Percentiles rank a stretch among this genome's conserved stretches.
Evolutionary conservation across 169 alveolate genomes (phyloP).

Genomic region (Eimeria necatrix): DNA sequence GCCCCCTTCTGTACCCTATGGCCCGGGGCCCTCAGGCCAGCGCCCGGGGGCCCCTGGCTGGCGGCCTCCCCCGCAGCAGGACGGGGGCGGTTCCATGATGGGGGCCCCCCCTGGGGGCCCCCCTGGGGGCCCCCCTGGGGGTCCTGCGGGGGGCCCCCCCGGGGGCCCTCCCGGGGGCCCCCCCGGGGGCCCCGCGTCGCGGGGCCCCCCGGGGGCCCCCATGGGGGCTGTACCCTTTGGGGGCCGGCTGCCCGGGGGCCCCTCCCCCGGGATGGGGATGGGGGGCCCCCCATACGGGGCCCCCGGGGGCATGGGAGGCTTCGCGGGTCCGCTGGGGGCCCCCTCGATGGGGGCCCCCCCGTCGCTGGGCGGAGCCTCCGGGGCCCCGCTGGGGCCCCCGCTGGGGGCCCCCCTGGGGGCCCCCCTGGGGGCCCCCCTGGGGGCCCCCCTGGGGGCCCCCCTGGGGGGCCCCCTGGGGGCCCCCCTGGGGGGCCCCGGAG

Average conservation of each 20-base stretch:
- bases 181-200: too few relatives aligned
- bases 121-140: too few relatives aligned
- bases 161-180: too few relatives aligned
- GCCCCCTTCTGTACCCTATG: not conserved
- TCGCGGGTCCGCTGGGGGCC: too few relatives aligned
- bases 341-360: not conserved
- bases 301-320: too few relatives aligned
- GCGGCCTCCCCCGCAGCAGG: too few relatives aligned
- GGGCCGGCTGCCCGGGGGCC: not conserved
- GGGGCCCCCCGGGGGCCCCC: not conserved
- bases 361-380: not conserved
- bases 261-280: not conserved
- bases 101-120: too few relatives aligned
- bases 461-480: conserved; percentile 47
- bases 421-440: conserved; percentile 15
- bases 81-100: too few relatives aligned
- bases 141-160: too few relatives aligned
- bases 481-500: conserved; percentile 66
- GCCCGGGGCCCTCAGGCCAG: not conserved
- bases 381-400: not conserved
- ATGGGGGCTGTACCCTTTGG: not conserved
- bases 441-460: conserved; percentile 12
- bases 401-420: not conserved
- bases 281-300: not conserved
- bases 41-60: not conserved